Base-by-base conservation (phyloP, 2,329 filamentous ascomycete species). In the Aspergillus latus region DNA sequence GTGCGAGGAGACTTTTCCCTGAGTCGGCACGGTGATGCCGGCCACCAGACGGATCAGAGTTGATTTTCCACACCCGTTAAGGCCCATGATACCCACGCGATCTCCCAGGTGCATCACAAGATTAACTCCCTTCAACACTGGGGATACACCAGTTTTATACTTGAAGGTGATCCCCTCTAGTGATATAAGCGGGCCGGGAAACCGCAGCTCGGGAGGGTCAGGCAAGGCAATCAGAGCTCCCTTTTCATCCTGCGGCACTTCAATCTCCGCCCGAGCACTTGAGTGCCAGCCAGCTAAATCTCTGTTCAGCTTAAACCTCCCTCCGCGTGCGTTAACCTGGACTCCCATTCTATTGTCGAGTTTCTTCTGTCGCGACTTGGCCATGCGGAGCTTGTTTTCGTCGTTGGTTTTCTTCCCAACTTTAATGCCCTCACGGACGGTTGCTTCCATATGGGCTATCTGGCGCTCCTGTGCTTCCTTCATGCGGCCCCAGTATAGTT, bases 321-420 rank as follows among this genome's bases (percentile, higher is more conserved):
- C 84, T 1, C 91, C 91, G 50, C 82, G 87, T 5, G 85, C 83
- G 60, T 78, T 88, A 40, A 90, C 87, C 66, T 92, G 82, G 64
- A 95, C 72, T 0, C 90, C 91, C 84, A 86, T 89, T 5, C 90
- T 80, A 54, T 94, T 87, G 55, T 95, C 90, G 1, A 95, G 80
- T 69, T 91, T 92, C 78, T 92, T 93, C 74, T 92, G 89, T 0
- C 90, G 81, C 4, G 87, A 90, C 60, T 92, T 92, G 3, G 90
- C 90, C 76, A 92, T 89, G n/a, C 89, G 85, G 2, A 95, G 79
- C 69, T 92, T 92, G 68, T 93, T 93, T 64, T 92, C 88, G 66
- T 95, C 90, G 30, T 90, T 89, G 28, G 87, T 88, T 47, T 86
- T 85, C 69, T 87, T 89, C 5, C 89, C 91, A 16, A 87, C 83